These are phyloP conservation scores for Podaxis mareebaensis DNA, from an alignment of 768 basidiomycete species.

Conservation along the genomic window DNA sequence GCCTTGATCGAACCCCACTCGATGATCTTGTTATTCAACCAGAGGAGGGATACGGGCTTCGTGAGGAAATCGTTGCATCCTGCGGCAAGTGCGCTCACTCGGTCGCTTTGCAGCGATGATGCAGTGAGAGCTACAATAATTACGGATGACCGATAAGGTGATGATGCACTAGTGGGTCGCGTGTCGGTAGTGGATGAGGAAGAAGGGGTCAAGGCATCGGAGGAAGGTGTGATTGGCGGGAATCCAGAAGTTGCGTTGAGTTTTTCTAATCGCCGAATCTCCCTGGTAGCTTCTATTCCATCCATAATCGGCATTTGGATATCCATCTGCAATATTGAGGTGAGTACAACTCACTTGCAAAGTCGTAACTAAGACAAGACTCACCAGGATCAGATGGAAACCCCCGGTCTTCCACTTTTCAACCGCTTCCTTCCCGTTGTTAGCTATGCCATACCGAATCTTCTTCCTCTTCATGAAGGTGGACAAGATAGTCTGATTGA, in stretches of 20 bases:
- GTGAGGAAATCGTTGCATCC: slow-evolving; percentile 99
- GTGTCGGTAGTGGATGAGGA: slow-evolving; percentile 35
- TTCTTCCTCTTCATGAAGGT: slow-evolving; percentile 96
- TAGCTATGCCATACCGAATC: slow-evolving; percentile 93
- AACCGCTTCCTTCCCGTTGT: slow-evolving; percentile 94
- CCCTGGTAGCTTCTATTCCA: slow-evolving; percentile 95
- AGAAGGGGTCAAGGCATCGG: slow-evolving; percentile 43
- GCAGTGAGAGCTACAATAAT: slow-evolving; percentile 99
- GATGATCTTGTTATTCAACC: slow-evolving; percentile 97
- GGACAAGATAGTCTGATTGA: slow-evolving; percentile 97
- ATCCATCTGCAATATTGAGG: slow-evolving; percentile 78
- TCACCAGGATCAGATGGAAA: slow-evolving; percentile 93
- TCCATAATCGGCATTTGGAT: slow-evolving; percentile 99
- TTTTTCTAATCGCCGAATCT: slow-evolving; percentile 87
- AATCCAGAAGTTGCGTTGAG: slow-evolving; percentile 62
- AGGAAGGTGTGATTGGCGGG: slow-evolving; percentile 68
- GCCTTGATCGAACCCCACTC: slow-evolving; percentile 99
- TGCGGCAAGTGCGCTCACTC: slow-evolving; percentile 95
- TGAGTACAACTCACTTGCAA: slow-evolving; percentile 17
- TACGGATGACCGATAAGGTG: slow-evolving; percentile 88
- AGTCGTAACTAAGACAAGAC: slow-evolving; percentile 29
- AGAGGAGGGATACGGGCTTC: slow-evolving; percentile 92
- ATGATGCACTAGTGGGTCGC: slow-evolving; percentile 40
- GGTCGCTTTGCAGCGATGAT: slow-evolving; percentile 91
- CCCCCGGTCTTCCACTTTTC: slow-evolving; percentile 91